Evolutionary conservation across 2,329 filamentous ascomycete genomes (phyloP).

Genomic region (Fonsecaea pugnacius): DNA sequence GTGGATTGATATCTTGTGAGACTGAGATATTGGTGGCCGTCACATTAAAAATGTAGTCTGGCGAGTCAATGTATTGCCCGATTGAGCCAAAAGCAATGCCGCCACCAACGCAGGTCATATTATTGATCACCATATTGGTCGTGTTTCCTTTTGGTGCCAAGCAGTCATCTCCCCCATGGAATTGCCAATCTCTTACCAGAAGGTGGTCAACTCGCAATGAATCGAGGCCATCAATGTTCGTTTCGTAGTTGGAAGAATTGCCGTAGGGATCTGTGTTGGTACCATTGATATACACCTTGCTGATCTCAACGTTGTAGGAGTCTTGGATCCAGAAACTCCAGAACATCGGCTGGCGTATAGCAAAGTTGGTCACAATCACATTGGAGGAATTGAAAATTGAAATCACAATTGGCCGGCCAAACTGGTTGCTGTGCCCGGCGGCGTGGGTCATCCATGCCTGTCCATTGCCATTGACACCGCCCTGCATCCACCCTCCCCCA

Average conservation of each 20-base stretch:
- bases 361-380: slow-evolving; percentile 13
- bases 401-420: slow-evolving; percentile 10
- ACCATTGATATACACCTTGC: slow-evolving; percentile 13
- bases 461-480: slow-evolving; percentile 12
- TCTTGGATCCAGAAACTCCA: slow-evolving; percentile 18
- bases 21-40: slow-evolving; percentile 13
- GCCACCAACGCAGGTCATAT: slow-evolving; percentile 13
- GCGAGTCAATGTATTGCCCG: slow-evolving; percentile 13
- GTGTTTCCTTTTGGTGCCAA: slow-evolving; percentile 15
- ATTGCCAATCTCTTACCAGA: slow-evolving; percentile 13
- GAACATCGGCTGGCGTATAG: slow-evolving; percentile 15
- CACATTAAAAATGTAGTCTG: slow-evolving; percentile 15
- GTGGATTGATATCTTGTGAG: slow-evolving; percentile 8
- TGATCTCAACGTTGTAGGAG: slow-evolving; percentile 14
- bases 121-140: slow-evolving; percentile 15
- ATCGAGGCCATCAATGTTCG: slow-evolving; percentile 17
- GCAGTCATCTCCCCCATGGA: slow-evolving; percentile 16
- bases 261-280: slow-evolving; percentile 16
- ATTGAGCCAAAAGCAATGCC: slow-evolving; percentile 13
- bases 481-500: slow-evolving; percentile 10
- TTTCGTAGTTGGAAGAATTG: slow-evolving; percentile 20
- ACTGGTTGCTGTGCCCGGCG: slow-evolving; percentile 15
- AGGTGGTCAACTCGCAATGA: slow-evolving; percentile 17
- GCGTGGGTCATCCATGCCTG: slow-evolving; percentile 19
- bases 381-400: slow-evolving; percentile 17